Evolutionary conservation across 805 yeast genomes (phyloP), one percentile per base, ranked within the genome.

Genomic region (Schwanniomyces vanrijiae): DNA sequence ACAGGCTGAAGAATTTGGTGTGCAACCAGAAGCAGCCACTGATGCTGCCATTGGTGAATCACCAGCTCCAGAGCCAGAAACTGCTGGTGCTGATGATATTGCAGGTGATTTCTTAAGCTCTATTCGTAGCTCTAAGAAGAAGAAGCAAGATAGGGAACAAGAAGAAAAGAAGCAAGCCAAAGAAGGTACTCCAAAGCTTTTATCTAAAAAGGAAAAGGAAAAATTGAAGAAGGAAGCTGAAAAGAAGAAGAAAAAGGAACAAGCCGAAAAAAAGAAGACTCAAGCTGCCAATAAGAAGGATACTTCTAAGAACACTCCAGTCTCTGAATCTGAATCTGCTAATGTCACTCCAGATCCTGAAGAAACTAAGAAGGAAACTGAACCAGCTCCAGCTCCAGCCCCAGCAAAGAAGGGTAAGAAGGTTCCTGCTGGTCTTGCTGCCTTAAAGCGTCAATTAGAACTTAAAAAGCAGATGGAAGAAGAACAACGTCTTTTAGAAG

Each of bases 191-290:
- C 90, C 92, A 41, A 79, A 82, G 54, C 76, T 90, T 62, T 90
- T 91, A 69, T 82, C 92, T 48, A 94, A 92, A 80, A 90, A 92
- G 71, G 98, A 88, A 62, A 88, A 87, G 71, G 95, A 92, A 73
- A 91, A 85, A 74, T 96, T 94, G 69, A 89, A 88, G 82, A 96
- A 92, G 68, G 96, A 91, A 67, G 83, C 81, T 55, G 95, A 88
- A 64, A 92, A 92, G 77, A 88, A 85, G 58, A 80, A 84, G 68
- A 92, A 92, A 85, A 90, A 89, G 73, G 96, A 89, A 58, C 81
- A 83, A 50, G 96, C 96, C 38, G 87, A 84, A 45, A 86, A 83
- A 70, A 90, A 90, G 81, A 90, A 90, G 69, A 82, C 78, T 37
- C 83, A 81, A 55, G 84, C 80, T 55, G 82, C 81, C 19, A 77